Evolutionary conservation across 805 yeast genomes (phyloP), one percentile per base, ranked within the genome.

Genomic region (Kuraishia molischiana): DNA sequence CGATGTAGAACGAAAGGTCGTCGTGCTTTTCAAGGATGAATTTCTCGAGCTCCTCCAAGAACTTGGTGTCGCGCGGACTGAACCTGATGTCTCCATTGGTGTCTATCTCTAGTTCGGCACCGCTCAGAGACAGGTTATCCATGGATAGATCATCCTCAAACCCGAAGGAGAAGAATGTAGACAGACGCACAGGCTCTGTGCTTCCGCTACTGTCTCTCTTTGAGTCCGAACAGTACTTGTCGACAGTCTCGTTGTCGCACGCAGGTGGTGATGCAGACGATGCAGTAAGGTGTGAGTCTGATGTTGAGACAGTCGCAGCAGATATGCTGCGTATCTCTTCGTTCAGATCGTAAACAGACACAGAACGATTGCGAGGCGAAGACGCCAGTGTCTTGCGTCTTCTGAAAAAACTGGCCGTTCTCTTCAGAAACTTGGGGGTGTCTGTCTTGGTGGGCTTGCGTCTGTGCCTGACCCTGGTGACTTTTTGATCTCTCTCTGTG

Each of bases 271-370:
- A 5, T 8, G 31, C 13, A 8, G 26, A 8, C 11, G 26, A 22
- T 22, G 8, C 26, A 8, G 26, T 22, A 11, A 22, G 26, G 26
- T 22, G 26, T 8, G 26, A 22, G 11, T 13, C 11, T 10, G 8
- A 8, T 44, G 49, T 64, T 53, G 20, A 65, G 59, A 24, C 62
- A 50, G 48, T 67, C 68, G 33, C 66, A 62, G 38, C 13, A 33
- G 24, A 19, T 42, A 38, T 8, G 44, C 29, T 39, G 46, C 36
- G 20, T 37, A 39, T 10, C 15, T 24, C 31, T 6, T 14, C 31
- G 13, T 28, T 28, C 31, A 28, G 13, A 14, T 28, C 31, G n/a
- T n/a, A n/a, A n/a, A n/a, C n/a, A 9, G 31, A 11, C 17, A 28
- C 31, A 28, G 31, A 28, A 8, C 8, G 13, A 9, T 11, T 28